These are phyloP conservation scores for Gossypioides kirkii DNA, from an alignment of 345 rosid species.

Conservation along the genomic window DNA sequence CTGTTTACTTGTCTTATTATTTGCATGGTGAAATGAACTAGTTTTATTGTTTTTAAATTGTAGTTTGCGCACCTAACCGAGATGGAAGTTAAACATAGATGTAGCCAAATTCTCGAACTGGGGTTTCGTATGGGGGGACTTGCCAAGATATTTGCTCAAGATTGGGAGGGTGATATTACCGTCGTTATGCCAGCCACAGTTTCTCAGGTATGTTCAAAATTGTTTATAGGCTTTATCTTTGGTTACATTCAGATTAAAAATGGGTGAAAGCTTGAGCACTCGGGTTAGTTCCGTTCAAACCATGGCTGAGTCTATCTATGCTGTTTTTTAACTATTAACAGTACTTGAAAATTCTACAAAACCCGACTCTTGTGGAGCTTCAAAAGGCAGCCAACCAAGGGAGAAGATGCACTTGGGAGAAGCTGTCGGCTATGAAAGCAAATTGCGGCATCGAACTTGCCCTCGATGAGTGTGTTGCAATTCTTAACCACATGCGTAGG, in stretches of 20 bases:
- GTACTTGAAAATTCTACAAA: constrained; percentile 84
- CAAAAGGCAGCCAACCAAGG: constrained; percentile 92
- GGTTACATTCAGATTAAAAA: not conserved
- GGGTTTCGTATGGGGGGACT: constrained; percentile 95
- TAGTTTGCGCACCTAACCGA: constrained; percentile 89
- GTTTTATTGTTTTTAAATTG: constrained; percentile 8
- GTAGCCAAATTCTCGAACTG: constrained; percentile 77
- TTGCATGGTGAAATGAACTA: not conserved
- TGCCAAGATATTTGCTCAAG: constrained; percentile 92
- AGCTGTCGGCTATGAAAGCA: constrained; percentile 95
- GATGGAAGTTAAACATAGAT: constrained; percentile 96
- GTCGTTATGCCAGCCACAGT: constrained; percentile 97
- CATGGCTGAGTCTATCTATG: not conserved
- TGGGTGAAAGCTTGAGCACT: not conserved
- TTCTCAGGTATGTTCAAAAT: constrained; percentile 64
- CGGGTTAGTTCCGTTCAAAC: not conserved
- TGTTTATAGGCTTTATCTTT: not conserved
- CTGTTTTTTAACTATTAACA: constrained; percentile 21
- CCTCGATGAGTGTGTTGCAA: constrained; percentile 94
- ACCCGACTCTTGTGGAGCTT: constrained; percentile 68
- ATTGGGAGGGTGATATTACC: constrained; percentile 98
- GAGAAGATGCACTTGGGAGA: constrained; percentile 98
- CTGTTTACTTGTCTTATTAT: not conserved
- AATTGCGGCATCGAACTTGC: constrained; percentile 95
- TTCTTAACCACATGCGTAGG: constrained; percentile 93